These are phyloP conservation scores for Thalassiosira mediterranea DNA, from an alignment of 352 stramenopile genomes.

Conservation along the genomic window DNA sequence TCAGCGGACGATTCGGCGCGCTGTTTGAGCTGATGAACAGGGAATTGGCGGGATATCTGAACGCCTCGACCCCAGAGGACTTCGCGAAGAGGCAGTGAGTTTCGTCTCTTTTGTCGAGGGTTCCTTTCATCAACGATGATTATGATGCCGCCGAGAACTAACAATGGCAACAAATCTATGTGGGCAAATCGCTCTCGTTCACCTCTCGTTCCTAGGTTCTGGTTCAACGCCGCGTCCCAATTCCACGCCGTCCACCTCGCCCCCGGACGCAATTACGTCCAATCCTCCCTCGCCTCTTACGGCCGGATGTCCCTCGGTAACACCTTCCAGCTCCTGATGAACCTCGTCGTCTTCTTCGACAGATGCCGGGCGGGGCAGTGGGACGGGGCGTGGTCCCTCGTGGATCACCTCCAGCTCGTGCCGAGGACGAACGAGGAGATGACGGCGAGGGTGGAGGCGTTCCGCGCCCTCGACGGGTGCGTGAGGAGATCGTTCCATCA, in stretches of 20 bases:
- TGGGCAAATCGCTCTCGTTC: too few species aligned
- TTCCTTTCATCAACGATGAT: neutral
- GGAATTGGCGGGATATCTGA: slow-evolving; percentile 51
- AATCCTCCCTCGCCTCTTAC: slow-evolving; percentile 49
- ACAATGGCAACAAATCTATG: too few species aligned
- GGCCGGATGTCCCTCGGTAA: slow-evolving; percentile 48
- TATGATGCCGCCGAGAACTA: too few species aligned
- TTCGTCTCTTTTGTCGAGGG: neutral
- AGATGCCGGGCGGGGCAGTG: slow-evolving; percentile 52
- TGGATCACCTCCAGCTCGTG: slow-evolving; percentile 50
- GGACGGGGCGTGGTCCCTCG: slow-evolving; percentile 55
- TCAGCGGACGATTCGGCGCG: slow-evolving; percentile 51
- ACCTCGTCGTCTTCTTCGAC: slow-evolving; percentile 68
- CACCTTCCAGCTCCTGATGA: slow-evolving; percentile 69
- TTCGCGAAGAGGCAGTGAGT: slow-evolving; percentile 52
- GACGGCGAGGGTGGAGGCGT: slow-evolving; percentile 50
- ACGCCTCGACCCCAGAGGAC: slow-evolving; percentile 43
- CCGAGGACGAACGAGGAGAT: slow-evolving; percentile 53
- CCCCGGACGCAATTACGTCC: slow-evolving; percentile 51
- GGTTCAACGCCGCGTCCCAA: slow-evolving; percentile 53
- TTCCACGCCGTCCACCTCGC: slow-evolving; percentile 56
- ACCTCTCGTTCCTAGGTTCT: slow-evolving; percentile 45
- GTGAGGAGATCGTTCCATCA: slow-evolving; percentile 53
- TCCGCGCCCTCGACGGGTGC: slow-evolving; percentile 42
- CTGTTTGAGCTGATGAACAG: slow-evolving; percentile 66